These are phyloP conservation scores for Colletotrichum lentis DNA, from an alignment of 2,329 filamentous ascomycete genomes.

Conservation along the genomic window DNA sequence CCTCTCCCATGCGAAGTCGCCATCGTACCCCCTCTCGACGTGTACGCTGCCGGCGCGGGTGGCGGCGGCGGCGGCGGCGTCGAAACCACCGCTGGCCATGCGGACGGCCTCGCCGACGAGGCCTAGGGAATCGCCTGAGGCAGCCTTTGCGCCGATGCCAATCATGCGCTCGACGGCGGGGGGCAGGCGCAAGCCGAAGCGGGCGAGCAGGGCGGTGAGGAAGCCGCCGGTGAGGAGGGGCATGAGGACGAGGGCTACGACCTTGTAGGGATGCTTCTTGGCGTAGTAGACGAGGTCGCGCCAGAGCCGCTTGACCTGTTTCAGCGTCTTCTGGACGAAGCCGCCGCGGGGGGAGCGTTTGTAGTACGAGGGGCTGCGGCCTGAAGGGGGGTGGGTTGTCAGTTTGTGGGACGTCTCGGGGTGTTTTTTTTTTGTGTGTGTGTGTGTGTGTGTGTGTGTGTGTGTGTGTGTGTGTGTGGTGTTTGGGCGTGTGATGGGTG, in stretches of 20 bases:
- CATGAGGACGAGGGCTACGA: slow-evolving; percentile 86
- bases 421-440: too few species aligned
- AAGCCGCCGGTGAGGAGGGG: slow-evolving; percentile 86
- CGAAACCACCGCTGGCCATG: slow-evolving; percentile 55
- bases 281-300: slow-evolving; percentile 84
- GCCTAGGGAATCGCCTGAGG: slow-evolving; percentile 57
- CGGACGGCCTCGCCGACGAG: slow-evolving; percentile 64
- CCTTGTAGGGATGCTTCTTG: slow-evolving; percentile 83
- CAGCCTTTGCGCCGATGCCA: slow-evolving; percentile 60
- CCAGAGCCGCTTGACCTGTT: slow-evolving; percentile 79
- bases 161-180: slow-evolving; percentile 66
- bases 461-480: too few species aligned
- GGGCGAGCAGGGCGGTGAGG: slow-evolving; percentile 76
- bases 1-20: slow-evolving; percentile 51
- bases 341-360: slow-evolving; percentile 82
- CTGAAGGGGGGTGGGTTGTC: slow-evolving; percentile 40
- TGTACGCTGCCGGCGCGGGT: slow-evolving; percentile 40
- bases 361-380: slow-evolving; percentile 69
- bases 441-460: too few species aligned
- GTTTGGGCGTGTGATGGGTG: too few species aligned
- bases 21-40: slow-evolving; percentile 48
- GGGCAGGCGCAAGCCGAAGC: slow-evolving; percentile 82
- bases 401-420: neutral
- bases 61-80: slow-evolving; percentile 37
- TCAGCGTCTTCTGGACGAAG: slow-evolving; percentile 77